Base-by-base conservation (phyloP, 495 filamentous ascomycete species). In the Aspergillus cavernicola region DNA sequence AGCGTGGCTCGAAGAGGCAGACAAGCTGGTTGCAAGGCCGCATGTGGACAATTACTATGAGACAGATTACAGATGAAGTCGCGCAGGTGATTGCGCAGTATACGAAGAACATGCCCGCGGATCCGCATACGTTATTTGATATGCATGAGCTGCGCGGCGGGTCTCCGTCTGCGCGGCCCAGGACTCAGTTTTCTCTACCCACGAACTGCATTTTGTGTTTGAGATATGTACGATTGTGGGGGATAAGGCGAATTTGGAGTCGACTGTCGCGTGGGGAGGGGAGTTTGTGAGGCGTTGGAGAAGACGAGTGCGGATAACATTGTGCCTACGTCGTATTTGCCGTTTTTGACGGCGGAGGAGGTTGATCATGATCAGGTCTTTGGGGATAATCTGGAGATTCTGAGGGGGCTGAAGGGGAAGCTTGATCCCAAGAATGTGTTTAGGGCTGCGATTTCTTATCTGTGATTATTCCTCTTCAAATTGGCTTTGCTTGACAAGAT, bases 201-300 rank as follows among this genome's bases (percentile, higher is more conserved):
- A 70, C 9, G 60, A 70, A 32, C 62, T 64, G 13, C 73, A 76
- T 57, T 68, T 64, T 49, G 63, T 73, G 66, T 16, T 73, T 0
- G 73, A 74, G 59, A 58, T 73, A 23, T 26, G n/a, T 70, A 28
- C 63, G 50, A 0, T 59, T 37, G 32, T 47, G 29, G 6, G 47
- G 19, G 6, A 29, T 12, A 13, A 12, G 20, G 52, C 56, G 20
- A 37, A 22, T 3, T 18, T 28, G 15, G 53, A 43, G 9, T 42
- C 41, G 12, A 40, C 54, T 5, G 41, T 60, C 40, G n/a, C 48
- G 8, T 74, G 71, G 73, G 71, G 59, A 0, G 18, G 6, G 8
- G 20, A 45, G 18, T 16, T 62, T 20, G 32, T 2, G 48, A 59
- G 1, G 64, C 57, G 0, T 13, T 70, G 7, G n/a, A 37, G 23